Evolutionary conservation across 2,329 filamentous ascomycete genomes (phyloP).

Genomic region (Hypoxylon sp.): DNA sequence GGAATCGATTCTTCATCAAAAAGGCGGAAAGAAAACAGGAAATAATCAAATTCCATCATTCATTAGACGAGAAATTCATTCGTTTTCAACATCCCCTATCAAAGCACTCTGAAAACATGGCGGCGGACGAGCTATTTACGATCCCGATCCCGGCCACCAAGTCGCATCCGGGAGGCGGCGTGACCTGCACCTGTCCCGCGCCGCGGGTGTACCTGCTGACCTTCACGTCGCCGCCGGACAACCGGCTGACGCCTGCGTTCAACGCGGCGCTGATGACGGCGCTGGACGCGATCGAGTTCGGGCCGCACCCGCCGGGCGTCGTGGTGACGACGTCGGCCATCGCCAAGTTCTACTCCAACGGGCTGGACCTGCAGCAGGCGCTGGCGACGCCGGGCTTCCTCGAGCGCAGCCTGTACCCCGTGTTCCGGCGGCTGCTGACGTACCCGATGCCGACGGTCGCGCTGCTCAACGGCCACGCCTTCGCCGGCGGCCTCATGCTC

Average conservation of each 20-base stretch:
- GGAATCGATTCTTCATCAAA: background rate
- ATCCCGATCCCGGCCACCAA: constrained; percentile 61
- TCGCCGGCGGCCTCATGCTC: constrained; percentile 82
- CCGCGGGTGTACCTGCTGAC: constrained; percentile 75
- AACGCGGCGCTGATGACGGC: constrained; percentile 72
- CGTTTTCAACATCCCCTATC: background rate
- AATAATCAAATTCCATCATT: background rate
- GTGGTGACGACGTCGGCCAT: constrained; percentile 79
- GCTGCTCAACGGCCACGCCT: constrained; percentile 81
- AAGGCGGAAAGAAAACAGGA: background rate
- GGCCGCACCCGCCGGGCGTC: constrained; percentile 73
- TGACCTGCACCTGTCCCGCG: constrained; percentile 68
- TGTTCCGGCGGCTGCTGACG: constrained; percentile 72
- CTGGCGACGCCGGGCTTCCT: constrained; percentile 67
- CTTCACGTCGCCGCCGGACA: constrained; percentile 76
- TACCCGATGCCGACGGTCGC: constrained; percentile 85
- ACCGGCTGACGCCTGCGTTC: constrained; percentile 74
- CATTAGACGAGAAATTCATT: background rate
- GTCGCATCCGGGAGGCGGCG: constrained; percentile 60
- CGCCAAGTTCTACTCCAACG: constrained; percentile 83
- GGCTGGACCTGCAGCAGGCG: constrained; percentile 78
- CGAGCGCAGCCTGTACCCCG: constrained; percentile 64
- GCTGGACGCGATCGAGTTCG: constrained; percentile 77
- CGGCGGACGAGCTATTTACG: constrained; percentile 60
- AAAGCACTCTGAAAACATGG: constrained; percentile 34